phyloP scores from a whole-genome alignment of 148 eudicot species.

The Rhododendron ferrugineum region DNA sequence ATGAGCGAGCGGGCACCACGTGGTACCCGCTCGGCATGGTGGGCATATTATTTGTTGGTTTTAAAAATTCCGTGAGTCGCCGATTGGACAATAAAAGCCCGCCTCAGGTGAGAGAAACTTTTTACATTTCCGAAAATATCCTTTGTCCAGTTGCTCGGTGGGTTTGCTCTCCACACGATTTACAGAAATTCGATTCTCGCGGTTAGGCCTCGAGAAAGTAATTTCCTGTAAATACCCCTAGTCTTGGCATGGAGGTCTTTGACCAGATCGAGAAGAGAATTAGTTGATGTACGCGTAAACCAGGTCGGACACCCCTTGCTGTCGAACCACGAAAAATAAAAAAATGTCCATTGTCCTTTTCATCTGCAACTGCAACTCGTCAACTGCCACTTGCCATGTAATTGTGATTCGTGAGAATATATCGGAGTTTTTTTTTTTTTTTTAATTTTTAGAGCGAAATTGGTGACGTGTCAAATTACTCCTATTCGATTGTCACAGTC shows the following conservation, averaged over 20 bases:
- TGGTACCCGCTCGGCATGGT: not conserved
- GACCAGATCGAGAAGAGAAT: too few species aligned
- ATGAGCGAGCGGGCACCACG: too few species aligned
- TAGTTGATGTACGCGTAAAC: too few species aligned
- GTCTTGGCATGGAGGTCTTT: rapidly evolving
- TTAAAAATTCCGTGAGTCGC: not conserved
- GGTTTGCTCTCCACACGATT: too few species aligned
- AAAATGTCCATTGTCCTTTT: too few species aligned
- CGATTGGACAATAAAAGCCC: not conserved
- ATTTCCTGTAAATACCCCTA: too few species aligned
- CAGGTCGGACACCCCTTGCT: too few species aligned
- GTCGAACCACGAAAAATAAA: too few species aligned
- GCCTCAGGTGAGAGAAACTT: not conserved
- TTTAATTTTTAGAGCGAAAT: not conserved
- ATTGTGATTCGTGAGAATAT: not conserved
- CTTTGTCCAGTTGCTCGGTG: not conserved
- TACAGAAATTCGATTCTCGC: too few species aligned
- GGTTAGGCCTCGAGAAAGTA: too few species aligned
- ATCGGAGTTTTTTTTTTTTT: not conserved
- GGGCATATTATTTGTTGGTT: not conserved
- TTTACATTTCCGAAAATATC: not conserved
- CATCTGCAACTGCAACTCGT: not conserved
- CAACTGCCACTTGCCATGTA: not conserved
- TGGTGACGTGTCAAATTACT: not conserved
- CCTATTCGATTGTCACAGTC: not conserved